Conservation (phyloP, 2,329 filamentous ascomycete genomes). For the Alternaria sp. region DNA sequence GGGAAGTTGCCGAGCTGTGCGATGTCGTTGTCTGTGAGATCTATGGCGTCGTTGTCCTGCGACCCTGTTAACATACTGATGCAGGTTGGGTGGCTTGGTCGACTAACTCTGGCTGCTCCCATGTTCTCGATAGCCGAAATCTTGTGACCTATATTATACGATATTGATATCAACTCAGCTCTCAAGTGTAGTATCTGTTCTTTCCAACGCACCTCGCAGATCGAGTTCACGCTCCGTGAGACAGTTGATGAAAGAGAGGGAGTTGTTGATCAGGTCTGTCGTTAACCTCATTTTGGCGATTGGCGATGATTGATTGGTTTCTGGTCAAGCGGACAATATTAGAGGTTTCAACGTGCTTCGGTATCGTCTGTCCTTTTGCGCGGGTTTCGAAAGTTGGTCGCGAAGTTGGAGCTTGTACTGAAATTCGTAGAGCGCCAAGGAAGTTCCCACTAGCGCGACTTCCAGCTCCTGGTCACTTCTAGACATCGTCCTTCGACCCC, state of each 20-base stretch:
- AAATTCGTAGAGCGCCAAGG: constrained; percentile 20
- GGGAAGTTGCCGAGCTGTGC: constrained; percentile 90
- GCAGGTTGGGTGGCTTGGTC: background rate
- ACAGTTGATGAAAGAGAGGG: constrained; percentile 97
- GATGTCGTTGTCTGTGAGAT: constrained; percentile 98
- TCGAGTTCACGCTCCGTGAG: constrained; percentile 99
- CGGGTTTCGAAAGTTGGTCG: constrained; percentile 9
- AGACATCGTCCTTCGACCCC: background rate
- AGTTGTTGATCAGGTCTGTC: constrained; percentile 90
- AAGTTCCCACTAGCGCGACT: constrained; percentile 11
- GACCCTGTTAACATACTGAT: background rate
- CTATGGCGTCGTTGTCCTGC: constrained; percentile 94
- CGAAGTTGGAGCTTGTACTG: constrained; percentile 13
- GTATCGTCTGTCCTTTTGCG: constrained; percentile 2
- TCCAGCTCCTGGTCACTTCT: constrained; percentile 1
- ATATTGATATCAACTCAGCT: constrained; percentile 85
- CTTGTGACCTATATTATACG: constrained; percentile 82
- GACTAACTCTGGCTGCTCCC: constrained; percentile 87
- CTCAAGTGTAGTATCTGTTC: constrained; percentile 94
- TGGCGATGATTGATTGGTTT: background rate
- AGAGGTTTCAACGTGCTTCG: background rate
- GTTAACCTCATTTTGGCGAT: constrained; percentile 83
- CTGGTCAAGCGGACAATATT: background rate
- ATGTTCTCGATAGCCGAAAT: constrained; percentile 98
- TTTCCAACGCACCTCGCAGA: constrained; percentile 98